Evolutionary conservation across 2,329 filamentous ascomycete genomes (phyloP).

Genomic region (Colletotrichum spinosum): DNA sequence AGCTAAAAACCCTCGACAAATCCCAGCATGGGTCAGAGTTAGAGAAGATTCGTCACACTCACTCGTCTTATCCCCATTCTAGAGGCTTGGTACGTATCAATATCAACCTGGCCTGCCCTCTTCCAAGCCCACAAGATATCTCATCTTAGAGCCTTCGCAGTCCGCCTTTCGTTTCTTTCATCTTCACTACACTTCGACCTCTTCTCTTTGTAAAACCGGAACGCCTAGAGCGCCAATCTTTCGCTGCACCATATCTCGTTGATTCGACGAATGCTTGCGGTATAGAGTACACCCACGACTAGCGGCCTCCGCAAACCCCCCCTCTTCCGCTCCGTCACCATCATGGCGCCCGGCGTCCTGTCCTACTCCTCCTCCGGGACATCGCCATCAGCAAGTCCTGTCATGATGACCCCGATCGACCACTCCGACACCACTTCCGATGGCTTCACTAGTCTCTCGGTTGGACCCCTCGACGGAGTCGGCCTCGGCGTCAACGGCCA

Average conservation of each 20-base stretch:
- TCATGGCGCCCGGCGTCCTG: constrained; percentile 37
- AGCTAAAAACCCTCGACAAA: constrained; percentile 35
- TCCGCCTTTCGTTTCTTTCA: constrained; percentile 34
- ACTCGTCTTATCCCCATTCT: constrained; percentile 34
- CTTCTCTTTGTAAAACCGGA: constrained; percentile 12
- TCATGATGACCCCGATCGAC: constrained; percentile 37
- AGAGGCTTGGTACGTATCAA: constrained; percentile 36
- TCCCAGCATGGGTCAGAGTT: constrained; percentile 7
- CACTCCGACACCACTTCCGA: constrained; percentile 38
- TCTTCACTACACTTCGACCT: not conserved
- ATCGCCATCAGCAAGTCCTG: constrained; percentile 38
- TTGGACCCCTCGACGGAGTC: constrained; percentile 35
- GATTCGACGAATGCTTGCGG: constrained; percentile 33
- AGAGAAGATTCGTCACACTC: constrained; percentile 34
- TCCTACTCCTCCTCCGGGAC: constrained; percentile 39
- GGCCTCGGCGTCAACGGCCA: constrained; percentile 34
- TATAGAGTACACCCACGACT: constrained; percentile 24
- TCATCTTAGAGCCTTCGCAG: constrained; percentile 30
- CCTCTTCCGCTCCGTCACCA: constrained; percentile 19
- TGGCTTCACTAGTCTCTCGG: constrained; percentile 36
- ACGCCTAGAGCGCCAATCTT: constrained; percentile 36
- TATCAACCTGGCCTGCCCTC: constrained; percentile 35
- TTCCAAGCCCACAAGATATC: constrained; percentile 22
- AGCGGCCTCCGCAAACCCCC: constrained; percentile 33
- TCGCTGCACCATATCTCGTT: constrained; percentile 32